Conservation (phyloP, 345 rosid species). For the Lenwebbia sp. region DNA sequence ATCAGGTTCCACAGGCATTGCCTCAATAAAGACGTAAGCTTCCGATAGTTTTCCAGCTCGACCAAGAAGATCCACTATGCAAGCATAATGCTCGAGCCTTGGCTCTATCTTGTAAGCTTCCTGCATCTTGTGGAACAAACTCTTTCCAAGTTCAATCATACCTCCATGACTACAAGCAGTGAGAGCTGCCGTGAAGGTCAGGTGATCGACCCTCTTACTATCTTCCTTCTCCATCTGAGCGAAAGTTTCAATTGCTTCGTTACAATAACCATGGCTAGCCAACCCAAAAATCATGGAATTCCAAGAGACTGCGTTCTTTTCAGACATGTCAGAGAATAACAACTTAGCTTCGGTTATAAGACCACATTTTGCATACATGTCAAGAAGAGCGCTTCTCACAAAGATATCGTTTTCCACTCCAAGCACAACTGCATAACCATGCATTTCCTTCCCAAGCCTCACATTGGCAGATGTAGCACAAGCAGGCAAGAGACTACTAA, state of each 20-base stretch:
- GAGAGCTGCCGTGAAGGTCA: slow-evolving; percentile 71
- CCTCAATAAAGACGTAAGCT: slow-evolving; percentile 44
- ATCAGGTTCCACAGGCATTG: slow-evolving; percentile 65
- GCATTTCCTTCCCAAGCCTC: slow-evolving; percentile 61
- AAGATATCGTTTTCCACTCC: slow-evolving; percentile 57
- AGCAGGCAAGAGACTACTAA: slow-evolving; percentile 66
- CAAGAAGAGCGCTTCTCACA: slow-evolving; percentile 68
- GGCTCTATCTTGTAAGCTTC: slow-evolving; percentile 45
- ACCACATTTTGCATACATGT: slow-evolving; percentile 83
- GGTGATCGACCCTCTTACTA: slow-evolving; percentile 46
- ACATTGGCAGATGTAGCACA: slow-evolving; percentile 36
- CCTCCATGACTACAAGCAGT: slow-evolving; percentile 79
- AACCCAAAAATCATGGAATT: slow-evolving; percentile 83
- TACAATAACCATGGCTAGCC: slow-evolving; percentile 65
- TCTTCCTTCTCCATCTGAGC: slow-evolving; percentile 47
- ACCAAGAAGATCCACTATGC: slow-evolving; percentile 78
- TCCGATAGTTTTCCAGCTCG: slow-evolving; percentile 60
- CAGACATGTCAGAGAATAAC: slow-evolving; percentile 37
- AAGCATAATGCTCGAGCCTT: slow-evolving; percentile 76
- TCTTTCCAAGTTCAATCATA: slow-evolving; percentile 50
- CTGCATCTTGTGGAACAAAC: slow-evolving; percentile 55
- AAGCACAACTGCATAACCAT: slow-evolving; percentile 45
- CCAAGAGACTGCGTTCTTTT: slow-evolving; percentile 58
- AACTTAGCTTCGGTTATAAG: slow-evolving; percentile 46
- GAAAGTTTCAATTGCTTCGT: slow-evolving; percentile 60